These are phyloP conservation scores for Tephrocybe rancida DNA, from an alignment of 768 basidiomycete species.

Conservation along the genomic window DNA sequence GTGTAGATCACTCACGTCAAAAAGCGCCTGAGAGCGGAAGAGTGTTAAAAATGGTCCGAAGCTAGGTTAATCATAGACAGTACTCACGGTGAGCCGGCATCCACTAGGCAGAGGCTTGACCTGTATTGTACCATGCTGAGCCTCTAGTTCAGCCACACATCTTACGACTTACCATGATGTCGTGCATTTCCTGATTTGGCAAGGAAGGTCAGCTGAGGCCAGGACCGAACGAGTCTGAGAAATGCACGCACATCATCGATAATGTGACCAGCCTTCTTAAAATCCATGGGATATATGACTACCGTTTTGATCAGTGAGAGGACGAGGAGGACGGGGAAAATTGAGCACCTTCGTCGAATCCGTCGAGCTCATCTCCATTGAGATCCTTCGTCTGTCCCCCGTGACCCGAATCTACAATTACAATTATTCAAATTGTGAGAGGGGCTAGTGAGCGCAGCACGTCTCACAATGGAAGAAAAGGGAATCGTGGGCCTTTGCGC, in stretches of 20 bases:
- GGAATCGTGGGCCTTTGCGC: slow-evolving; percentile 70
- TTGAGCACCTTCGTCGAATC: slow-evolving; percentile 70
- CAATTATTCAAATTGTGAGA: not conserved
- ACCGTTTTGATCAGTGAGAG: not conserved
- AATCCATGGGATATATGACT: slow-evolving; percentile 93
- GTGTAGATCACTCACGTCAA: slow-evolving; percentile 41
- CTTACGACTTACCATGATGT: slow-evolving; percentile 41
- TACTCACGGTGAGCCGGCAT: slow-evolving; percentile 53
- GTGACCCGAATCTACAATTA: slow-evolving; percentile 78
- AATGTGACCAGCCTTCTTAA: slow-evolving; percentile 74
- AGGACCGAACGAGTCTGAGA: not conserved
- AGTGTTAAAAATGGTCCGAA: not conserved
- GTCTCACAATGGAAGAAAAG: slow-evolving; percentile 75
- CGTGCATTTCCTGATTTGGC: slow-evolving; percentile 44
- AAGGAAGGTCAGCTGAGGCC: not conserved
- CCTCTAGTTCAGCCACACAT: not conserved
- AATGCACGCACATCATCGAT: slow-evolving; percentile 63
- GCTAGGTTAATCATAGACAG: not conserved
- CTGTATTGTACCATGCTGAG: slow-evolving; percentile 20
- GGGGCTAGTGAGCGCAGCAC: not conserved
- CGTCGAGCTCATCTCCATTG: slow-evolving; percentile 80
- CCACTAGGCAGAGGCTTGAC: slow-evolving; percentile 47
- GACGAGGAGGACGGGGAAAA: not conserved
- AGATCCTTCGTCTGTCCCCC: slow-evolving; percentile 87
- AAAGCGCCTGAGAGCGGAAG: slow-evolving; percentile 42